These are phyloP conservation scores for Clathrospora elynae DNA, from an alignment of 2,329 filamentous ascomycete genomes.

Conservation along the genomic window DNA sequence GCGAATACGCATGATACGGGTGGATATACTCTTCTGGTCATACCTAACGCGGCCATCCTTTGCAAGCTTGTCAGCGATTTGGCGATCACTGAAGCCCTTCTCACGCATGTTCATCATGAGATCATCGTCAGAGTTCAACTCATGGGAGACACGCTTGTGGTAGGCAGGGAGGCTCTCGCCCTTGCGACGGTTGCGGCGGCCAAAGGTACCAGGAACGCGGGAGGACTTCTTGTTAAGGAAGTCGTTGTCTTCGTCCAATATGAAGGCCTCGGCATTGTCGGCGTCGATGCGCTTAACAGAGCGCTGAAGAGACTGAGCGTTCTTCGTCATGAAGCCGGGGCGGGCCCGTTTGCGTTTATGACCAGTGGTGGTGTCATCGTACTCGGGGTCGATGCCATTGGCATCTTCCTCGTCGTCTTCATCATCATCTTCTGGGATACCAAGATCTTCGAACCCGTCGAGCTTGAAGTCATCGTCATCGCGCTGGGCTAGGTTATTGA, in stretches of 20 bases:
- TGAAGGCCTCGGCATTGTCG: slow-evolving; percentile 25
- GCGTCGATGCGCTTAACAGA: slow-evolving; percentile 16
- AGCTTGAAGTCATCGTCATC: slow-evolving; percentile 27
- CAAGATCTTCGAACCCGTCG: slow-evolving; percentile 21
- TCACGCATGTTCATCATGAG: slow-evolving; percentile 53
- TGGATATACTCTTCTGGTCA: slow-evolving; percentile 55
- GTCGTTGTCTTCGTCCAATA: slow-evolving; percentile 26
- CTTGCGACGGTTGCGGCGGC: slow-evolving; percentile 26
- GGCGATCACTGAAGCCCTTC: slow-evolving; percentile 51
- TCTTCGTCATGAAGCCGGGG: slow-evolving; percentile 9
- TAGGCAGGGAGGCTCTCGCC: slow-evolving; percentile 48
- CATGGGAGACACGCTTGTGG: slow-evolving; percentile 49
- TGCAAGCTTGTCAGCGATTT: slow-evolving; percentile 51
- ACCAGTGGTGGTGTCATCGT: slow-evolving; percentile 10
- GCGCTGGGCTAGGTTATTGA: slow-evolving; percentile 13
- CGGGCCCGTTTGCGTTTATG: slow-evolving; percentile 26
- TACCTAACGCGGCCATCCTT: slow-evolving; percentile 53
- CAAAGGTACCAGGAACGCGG: slow-evolving; percentile 31
- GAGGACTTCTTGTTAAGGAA: slow-evolving; percentile 13
- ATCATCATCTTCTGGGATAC: slow-evolving; percentile 6
- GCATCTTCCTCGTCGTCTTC: slow-evolving; percentile 12
- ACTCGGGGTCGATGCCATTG: slow-evolving; percentile 14
- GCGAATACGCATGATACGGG: slow-evolving; percentile 55
- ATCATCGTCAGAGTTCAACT: slow-evolving; percentile 56
- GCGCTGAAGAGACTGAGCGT: slow-evolving; percentile 10